Percentiles rank a stretch among this genome's conserved stretches.
These are phyloP conservation scores for Crucibulum laeve DNA, from an alignment of 768 basidiomycete genomes.

Conservation along the genomic window DNA sequence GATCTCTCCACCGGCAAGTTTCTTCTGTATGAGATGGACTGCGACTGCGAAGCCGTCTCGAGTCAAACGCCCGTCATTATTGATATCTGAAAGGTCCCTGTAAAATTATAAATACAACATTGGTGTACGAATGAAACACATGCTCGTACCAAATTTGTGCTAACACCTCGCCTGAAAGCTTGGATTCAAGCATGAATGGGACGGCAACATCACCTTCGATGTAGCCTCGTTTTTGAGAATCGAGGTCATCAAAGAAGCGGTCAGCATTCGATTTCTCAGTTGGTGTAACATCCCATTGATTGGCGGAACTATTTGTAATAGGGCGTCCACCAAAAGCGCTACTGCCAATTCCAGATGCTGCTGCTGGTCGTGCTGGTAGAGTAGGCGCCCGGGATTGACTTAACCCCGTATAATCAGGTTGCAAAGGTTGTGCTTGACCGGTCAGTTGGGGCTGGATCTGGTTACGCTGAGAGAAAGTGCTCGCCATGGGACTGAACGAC, in stretches of 20 bases:
- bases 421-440: conserved; percentile 47
- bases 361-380: conserved; percentile 35
- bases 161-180: conserved; percentile 75
- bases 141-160: conserved; percentile 78
- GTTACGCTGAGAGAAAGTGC: conserved; percentile 34
- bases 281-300: conserved; percentile 79
- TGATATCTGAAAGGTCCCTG: conserved; percentile 93
- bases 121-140: neutral
- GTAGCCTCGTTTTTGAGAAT: conserved; percentile 66
- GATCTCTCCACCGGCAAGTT: conserved; percentile 73
- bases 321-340: conserved; percentile 18
- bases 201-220: conserved; percentile 95
- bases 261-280: conserved; percentile 78
- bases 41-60: conserved; percentile 95
- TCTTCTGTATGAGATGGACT: conserved; percentile 87
- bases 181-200: conserved; percentile 91
- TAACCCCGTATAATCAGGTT: conserved; percentile 44
- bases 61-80: conserved; percentile 81
- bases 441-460: conserved; percentile 61
- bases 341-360: conserved; percentile 11
- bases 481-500: conserved; percentile 52
- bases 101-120: conserved; percentile 4
- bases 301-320: conserved; percentile 21
- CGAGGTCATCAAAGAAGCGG: conserved; percentile 77
- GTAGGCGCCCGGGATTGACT: conserved; percentile 24